Evolutionary conservation across 2,329 filamentous ascomycete genomes (phyloP), one percentile per base, ranked within the genome.

Genomic region (Aquanectria penicillioides): DNA sequence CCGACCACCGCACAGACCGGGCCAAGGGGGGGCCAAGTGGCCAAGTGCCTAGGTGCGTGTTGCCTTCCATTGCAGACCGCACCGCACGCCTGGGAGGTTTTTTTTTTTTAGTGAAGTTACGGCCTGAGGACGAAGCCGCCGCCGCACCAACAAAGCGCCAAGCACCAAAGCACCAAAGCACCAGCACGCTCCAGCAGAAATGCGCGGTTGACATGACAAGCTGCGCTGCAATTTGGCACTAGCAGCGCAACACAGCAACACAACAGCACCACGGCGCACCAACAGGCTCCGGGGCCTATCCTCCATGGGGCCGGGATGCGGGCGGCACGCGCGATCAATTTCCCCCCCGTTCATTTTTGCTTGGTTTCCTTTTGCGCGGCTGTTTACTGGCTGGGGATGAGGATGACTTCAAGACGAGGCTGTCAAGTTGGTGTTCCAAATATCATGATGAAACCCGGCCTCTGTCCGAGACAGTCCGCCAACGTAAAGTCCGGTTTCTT

Each of bases 1-100:
- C 68, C 68, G 64, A 41, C 33, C 46, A 40, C 54, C 17, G 68
- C 68, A 70, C 68, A 63, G 68, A 70, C 68, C 68, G 68, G 68
- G 58, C 63, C 59, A 70, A 70, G 59, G 68, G 67, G 68, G 10
- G 17, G 23, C 18, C 13, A 13, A 22, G 36, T n/a, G n/a, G n/a
- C n/a, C n/a, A n/a, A n/a, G n/a, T n/a, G n/a, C n/a, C n/a, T n/a
- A n/a, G n/a, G n/a, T n/a, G n/a, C n/a, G n/a, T n/a, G n/a, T n/a
- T n/a, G n/a, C n/a, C n/a, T 29, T 12, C 15, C 22, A 40, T 11
- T 23, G 12, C 37, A 40, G 37, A 18, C 12, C 34, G 9, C 34
- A 37, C 34, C 3, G 29, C 20, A 25, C 18, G n/a, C n/a, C n/a
- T n/a, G n/a, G n/a, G n/a, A n/a, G n/a, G n/a, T n/a, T n/a, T n/a